A percentile compares a stretch with the other conserved stretches of the same genome.
These are phyloP conservation scores for Elongisporangium prolatum DNA, from an alignment of 352 stramenopile species.

Conservation along the genomic window DNA sequence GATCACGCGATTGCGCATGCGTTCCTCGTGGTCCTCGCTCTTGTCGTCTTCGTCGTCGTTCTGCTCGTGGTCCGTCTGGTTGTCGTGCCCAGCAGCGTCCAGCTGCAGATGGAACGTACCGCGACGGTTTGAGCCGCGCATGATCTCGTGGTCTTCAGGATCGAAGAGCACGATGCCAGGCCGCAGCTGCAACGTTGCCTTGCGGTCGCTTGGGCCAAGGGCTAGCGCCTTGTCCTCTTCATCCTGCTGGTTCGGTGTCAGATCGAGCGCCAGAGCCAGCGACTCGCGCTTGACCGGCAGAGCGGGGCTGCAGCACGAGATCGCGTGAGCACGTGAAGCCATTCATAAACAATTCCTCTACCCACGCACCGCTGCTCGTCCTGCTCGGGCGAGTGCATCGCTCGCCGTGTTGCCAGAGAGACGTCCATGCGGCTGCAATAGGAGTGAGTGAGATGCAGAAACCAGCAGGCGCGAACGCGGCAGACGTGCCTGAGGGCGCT, in stretches of 20 bases:
- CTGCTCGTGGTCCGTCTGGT: constrained; percentile 16
- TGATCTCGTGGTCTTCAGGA: constrained; percentile 28
- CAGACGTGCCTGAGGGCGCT: not conserved
- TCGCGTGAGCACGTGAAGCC: not conserved
- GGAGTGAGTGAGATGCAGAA: not conserved
- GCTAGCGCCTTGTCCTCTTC: not conserved
- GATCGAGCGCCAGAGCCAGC: not conserved
- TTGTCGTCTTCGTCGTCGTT: constrained; percentile 20
- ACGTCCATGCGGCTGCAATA: not conserved
- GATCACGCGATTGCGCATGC: constrained; percentile 48
- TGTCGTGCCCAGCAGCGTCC: constrained; percentile 2
- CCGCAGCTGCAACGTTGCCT: constrained; percentile 16
- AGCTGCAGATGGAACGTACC: constrained; percentile 17
- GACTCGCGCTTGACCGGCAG: not conserved
- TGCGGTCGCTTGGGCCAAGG: not conserved
- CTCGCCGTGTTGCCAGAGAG: not conserved
- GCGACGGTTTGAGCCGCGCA: not conserved
- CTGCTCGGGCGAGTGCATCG: not conserved
- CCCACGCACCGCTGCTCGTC: not conserved
- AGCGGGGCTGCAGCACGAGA: not conserved
- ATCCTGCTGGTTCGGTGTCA: not conserved
- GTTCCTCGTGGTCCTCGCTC: constrained; percentile 12
- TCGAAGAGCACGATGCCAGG: constrained; percentile 52
- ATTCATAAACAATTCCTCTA: not conserved
- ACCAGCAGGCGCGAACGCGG: not conserved